Conservation (phyloP, 2,329 filamentous ascomycete species). For the Rhinocladiella mackenziei region DNA sequence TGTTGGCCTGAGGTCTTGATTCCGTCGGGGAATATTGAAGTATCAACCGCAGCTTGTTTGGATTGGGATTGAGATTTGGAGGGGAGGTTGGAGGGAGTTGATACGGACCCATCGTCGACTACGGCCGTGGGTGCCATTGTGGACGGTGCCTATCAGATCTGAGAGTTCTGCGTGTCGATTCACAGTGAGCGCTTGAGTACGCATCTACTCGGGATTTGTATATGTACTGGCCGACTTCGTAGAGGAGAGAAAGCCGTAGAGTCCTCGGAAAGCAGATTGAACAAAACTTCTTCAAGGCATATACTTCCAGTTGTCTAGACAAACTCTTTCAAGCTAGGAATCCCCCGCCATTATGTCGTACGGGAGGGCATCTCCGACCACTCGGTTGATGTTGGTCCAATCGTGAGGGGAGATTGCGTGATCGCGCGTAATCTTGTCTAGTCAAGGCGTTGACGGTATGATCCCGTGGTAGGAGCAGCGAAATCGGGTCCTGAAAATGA, state of each 20-base stretch:
- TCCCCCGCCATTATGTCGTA: neutral
- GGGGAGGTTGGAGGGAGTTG: neutral
- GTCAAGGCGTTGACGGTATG: conserved; percentile 3
- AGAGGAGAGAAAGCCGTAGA: too few species aligned
- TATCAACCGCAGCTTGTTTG: conserved; percentile 17
- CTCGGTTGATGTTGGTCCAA: conserved; percentile 17
- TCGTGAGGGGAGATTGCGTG: conserved; percentile 26
- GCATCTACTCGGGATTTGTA: too few species aligned
- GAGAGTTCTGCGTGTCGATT: too few species aligned
- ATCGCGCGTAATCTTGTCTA: conserved; percentile 1
- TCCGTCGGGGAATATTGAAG: conserved; percentile 56
- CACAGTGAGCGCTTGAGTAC: too few species aligned
- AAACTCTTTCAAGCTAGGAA: too few species aligned
- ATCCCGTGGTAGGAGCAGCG: too few species aligned
- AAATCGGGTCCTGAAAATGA: too few species aligned
- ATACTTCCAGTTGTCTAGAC: too few species aligned
- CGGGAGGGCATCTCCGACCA: neutral
- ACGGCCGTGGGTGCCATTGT: conserved; percentile 20
- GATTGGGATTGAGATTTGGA: conserved; percentile 5
- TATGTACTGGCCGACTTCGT: too few species aligned
- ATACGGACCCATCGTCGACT: conserved; percentile 9
- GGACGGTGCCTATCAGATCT: too few species aligned
- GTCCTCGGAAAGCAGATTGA: too few species aligned
- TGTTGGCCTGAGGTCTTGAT: conserved; percentile 70
- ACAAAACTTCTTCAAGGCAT: too few species aligned